Base-by-base conservation (phyloP, 1,284 basidiomycete species). In the Ustilago loliicola region DNA sequence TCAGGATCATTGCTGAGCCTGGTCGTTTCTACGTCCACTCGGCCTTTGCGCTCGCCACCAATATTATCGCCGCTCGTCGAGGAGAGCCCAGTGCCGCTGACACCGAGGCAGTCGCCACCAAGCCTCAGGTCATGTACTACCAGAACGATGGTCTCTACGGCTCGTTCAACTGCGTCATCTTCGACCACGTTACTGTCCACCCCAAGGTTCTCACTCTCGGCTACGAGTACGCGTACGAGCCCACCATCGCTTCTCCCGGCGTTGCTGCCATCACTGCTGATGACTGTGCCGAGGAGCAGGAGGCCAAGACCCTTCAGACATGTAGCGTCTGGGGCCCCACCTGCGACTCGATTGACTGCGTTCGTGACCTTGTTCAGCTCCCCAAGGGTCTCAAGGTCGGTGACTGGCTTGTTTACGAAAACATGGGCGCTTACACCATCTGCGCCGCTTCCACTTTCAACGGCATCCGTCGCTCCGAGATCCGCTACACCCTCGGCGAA, bases 151-250 rank as follows among this genome's bases (percentile, higher is more conserved):
- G 85, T 36, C 76, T 85, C 47, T 99, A 99, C 87, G 96, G 96
- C 61, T 93, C 96, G 23, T 98, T 99, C 91, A 98, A 99, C 90
- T 95, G 94, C 87, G 93, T 94, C 87, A 89, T 96, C 85, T 96
- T 96, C 87, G 94, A 96, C 88, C 95, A 96, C 88, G 93, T 95
- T 85, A 90, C 91, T 70, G 92, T 94, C 21, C 90, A 92, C 83
- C 94, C 94, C 47, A 92, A 93, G 87, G 93, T 94, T 30, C 89
- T 96, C 59, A 90, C 90, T 21, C 83, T 86, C 3, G 64, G 79
- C 10, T 66, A 76, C 47, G 60, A 82, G 54, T 85, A 80, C 51
- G 80, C 75, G 15, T 86, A 85, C 87, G 80, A 87, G 85, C 45
- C 87, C 79, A 48, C 62, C 21, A 36, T 87, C 29, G 86, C 60